Conservation (phyloP, 1,139 yeast genomes). For the Saccharomyces pastorianus region DNA sequence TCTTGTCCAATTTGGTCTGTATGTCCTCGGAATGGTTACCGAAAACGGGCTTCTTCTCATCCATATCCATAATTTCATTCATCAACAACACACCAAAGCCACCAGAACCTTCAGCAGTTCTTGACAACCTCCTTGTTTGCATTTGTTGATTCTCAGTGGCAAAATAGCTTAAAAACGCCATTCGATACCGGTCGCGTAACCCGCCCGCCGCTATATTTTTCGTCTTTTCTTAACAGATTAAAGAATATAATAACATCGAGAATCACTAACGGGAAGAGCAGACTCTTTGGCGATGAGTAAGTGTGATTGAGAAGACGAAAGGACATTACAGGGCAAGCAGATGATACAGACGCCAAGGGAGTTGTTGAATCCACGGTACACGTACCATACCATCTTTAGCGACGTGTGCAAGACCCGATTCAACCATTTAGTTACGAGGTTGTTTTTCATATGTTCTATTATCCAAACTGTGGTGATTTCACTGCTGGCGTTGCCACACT, state of each 20-base stretch:
- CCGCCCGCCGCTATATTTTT: neutral
- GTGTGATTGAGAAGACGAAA: neutral
- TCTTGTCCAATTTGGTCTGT: slow-evolving; percentile 43
- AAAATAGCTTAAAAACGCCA: neutral
- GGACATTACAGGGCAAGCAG: neutral
- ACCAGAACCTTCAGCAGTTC: neutral
- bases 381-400: slow-evolving; percentile 35
- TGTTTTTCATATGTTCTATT: slow-evolving; percentile 32
- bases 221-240: neutral
- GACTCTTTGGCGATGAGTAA: neutral
- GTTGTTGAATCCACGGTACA: slow-evolving; percentile 25
- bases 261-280: neutral
- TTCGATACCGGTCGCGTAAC: neutral
- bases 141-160: slow-evolving; percentile 1
- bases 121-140: neutral
- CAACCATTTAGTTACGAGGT: slow-evolving; percentile 33
- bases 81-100: neutral
- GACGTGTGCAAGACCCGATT: slow-evolving; percentile 36
- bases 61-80: slow-evolving; percentile 14
- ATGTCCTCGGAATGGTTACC: slow-evolving; percentile 26
- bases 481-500: slow-evolving; percentile 15
- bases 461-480: slow-evolving; percentile 28
- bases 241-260: neutral
- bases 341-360: neutral
- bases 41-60: slow-evolving; percentile 18